Evolutionary conservation across 2,329 filamentous ascomycete genomes (phyloP), one percentile per base, ranked within the genome.

Genomic region (Colletotrichum abscissum): DNA sequence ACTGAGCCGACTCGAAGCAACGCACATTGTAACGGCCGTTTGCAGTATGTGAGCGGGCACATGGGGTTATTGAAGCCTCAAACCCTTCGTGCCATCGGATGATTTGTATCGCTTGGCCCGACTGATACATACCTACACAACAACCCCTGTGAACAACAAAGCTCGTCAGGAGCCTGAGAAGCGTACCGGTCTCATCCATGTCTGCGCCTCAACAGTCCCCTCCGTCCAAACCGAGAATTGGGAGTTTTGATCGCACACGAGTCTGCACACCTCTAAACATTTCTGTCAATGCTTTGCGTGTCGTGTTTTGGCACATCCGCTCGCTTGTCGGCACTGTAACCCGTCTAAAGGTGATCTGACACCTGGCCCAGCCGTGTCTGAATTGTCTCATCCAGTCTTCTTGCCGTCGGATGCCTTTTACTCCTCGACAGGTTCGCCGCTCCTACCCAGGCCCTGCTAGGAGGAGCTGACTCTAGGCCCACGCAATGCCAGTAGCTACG

Each of bases 301-400:
- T 24, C 49, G 19, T 22, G 42, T 24, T n/a, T 65, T 30, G 22
- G 30, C 16, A 11, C n/a, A n/a, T 56, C 46, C 24, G 57, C 12
- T 49, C 56, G 26, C 56, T 46, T 55, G 46, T 46, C 28, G 30
- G 19, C 62, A 59, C 46, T 57, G 63, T 24, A 22, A 55, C 28
- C 30, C 30, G 55, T 66, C 55, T 42, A 30, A 64, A 66, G 55
- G 55, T 42, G 42, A 66, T 38, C 55, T 70, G 62, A 66, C 62
- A 66, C 67, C 16, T 66, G 68, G 33, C 55, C 28, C 42, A 30
- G 55, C 42, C 62, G 62, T 54, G 42, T 30, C 62, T 70, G 52
- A 38, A 38, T 42, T 66, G 63, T 42, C 63, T 70, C 67, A 49
- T 54, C 55, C 56, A 16, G 54, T 65, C 14, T 55, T 30, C n/a